Base-by-base conservation (phyloP, 2,329 filamentous ascomycete genomes). In the Clonostachys sp. region DNA sequence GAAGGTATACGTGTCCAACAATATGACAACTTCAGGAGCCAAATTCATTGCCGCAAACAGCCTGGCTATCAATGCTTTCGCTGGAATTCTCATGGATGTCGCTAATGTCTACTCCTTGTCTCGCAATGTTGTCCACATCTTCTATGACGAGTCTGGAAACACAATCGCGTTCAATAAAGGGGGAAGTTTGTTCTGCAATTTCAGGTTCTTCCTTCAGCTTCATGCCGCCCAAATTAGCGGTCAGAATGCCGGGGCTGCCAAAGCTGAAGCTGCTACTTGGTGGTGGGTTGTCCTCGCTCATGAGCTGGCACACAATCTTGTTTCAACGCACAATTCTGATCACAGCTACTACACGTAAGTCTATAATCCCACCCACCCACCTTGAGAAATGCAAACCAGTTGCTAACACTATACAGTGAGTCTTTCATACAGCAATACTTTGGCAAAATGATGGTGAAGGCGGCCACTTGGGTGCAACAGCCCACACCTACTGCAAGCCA, bases 271-370 rank as follows among this genome's bases (percentile, higher is more conserved):
- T 4, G 73, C 83, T 48, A 80, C 86, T 2, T 95, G 91, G 74
- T 97, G 92, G 92, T 96, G 87, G 81, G 87, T 96, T 53, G 91
- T 94, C n/a, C 65, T 96, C 51, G 95, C 91, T 52, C 94, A 99
- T 63, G 95, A 99, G 70, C 70, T 99, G 64, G 91, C 94, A 49
- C 94, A 99, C 68, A 99, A 99, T 63, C 70, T 99, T 47, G 89
- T 96, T 9, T 69, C 71, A 36, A 78, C 83, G 52, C 92, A 97
- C 65, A 86, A 86, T 59, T 75, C 87, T 14, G 80, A 87, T 46
- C 90, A 95, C 66, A 88, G 84, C 58, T 95, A 85, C 61, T 95
- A 94, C 61, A 92, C 86, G 70, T 84, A 68, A 66, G 78, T 71
- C 43, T 16, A 18, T 24, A 12, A 2, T 50, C 12, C 36, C 17